phyloP scores from a whole-genome alignment of 1,284 basidiomycete genomes.

The Leccinum pachyderme region DNA sequence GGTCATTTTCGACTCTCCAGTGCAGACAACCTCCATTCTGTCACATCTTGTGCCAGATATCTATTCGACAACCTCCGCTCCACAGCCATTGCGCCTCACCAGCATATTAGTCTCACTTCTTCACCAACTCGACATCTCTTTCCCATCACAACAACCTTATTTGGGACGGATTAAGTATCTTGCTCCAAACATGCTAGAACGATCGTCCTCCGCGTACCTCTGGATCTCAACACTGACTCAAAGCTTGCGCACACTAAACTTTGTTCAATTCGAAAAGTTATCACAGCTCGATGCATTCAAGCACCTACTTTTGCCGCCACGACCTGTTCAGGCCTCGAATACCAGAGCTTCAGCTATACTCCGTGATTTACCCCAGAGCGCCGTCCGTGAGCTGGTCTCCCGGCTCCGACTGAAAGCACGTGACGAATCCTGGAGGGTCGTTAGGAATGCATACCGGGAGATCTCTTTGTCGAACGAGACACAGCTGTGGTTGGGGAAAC shows the following conservation, averaged over 20 bases:
- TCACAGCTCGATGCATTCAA: conserved; percentile 35
- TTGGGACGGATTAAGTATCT: conserved; percentile 45
- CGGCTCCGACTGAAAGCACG: conserved; percentile 49
- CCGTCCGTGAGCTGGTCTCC: conserved; percentile 45
- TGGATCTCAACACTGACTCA: conserved; percentile 52
- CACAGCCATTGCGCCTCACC: conserved; percentile 30
- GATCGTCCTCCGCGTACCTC: conserved; percentile 31
- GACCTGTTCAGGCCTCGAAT: conserved; percentile 3
- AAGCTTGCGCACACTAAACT: conserved; percentile 51
- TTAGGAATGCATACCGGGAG: conserved; percentile 66
- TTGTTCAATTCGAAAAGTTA: conserved; percentile 46
- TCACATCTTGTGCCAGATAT: conserved; percentile 53
- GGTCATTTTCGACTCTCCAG: conserved; percentile 53
- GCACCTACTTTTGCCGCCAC: conserved; percentile 16
- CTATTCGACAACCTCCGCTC: conserved; percentile 32
- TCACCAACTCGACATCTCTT: conserved; percentile 51
- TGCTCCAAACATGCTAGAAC: conserved; percentile 38
- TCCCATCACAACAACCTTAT: conserved; percentile 60
- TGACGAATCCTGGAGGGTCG: conserved; percentile 54
- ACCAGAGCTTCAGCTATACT: not conserved
- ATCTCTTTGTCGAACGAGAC: conserved; percentile 44
- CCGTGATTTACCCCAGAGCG: conserved; percentile 37
- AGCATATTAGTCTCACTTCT: conserved; percentile 49
- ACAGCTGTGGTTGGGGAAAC: conserved; percentile 51
- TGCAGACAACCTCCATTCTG: conserved; percentile 56